phyloP scores from a whole-genome alignment of 148 eudicot genomes.

The Chenopodium suecicum region DNA sequence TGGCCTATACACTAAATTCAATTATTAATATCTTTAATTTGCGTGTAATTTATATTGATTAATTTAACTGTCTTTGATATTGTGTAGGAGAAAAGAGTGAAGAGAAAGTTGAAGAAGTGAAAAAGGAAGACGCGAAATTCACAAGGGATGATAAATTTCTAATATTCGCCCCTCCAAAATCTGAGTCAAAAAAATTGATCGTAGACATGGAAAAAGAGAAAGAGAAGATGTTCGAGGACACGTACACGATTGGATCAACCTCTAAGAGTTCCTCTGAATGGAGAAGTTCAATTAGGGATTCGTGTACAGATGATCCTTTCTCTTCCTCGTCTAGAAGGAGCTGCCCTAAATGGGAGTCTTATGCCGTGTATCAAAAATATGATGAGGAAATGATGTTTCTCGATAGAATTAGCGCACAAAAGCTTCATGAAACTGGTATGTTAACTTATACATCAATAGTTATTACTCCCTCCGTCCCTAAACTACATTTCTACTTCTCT shows the following conservation, averaged over 20 bases:
- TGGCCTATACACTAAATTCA: too few species aligned
- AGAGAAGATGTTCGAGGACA: conserved; percentile 52
- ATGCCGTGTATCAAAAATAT: conserved; percentile 86
- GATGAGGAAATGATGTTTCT: conserved; percentile 89
- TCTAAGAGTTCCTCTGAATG: conserved; percentile 92
- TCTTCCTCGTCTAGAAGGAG: conserved; percentile 87
- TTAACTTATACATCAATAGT: neutral
- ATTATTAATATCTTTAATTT: too few species aligned
- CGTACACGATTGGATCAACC: conserved; percentile 78
- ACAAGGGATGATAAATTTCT: conserved; percentile 45
- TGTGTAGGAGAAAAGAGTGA: neutral
- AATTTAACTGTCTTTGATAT: too few species aligned
- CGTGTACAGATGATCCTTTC: conserved; percentile 80
- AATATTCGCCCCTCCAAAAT: conserved; percentile 39
- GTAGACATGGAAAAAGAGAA: conserved; percentile 34
- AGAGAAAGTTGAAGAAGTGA: conserved; percentile 14
- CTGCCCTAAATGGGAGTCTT: conserved; percentile 97
- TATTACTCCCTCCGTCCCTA: too few species aligned
- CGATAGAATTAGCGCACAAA: conserved; percentile 76
- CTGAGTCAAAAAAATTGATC: conserved; percentile 38
- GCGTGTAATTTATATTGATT: too few species aligned
- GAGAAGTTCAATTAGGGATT: conserved; percentile 88
- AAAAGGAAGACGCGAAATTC: conserved; percentile 21
- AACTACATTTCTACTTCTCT: too few species aligned
- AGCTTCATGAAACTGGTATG: conserved; percentile 90